phyloP scores from a whole-genome alignment of 148 eudicot species.

The Pouteria glomerata region DNA sequence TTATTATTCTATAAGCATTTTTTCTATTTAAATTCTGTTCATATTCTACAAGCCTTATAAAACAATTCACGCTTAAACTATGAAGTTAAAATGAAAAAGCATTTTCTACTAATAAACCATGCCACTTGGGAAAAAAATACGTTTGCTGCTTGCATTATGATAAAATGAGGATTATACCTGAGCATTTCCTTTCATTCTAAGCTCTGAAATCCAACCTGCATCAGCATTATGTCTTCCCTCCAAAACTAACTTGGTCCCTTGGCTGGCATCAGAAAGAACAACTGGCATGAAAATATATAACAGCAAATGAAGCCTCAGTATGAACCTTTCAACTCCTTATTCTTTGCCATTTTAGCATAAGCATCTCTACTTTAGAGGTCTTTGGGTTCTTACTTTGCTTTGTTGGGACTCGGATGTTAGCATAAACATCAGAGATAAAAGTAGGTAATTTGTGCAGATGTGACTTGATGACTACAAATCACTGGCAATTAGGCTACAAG shows the following conservation, averaged over 20 bases:
- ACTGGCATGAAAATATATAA: conserved; percentile 4
- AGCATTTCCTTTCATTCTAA: conserved; percentile 60
- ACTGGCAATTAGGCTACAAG: neutral
- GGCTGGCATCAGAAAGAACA: conserved; percentile 41
- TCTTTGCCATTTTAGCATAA: conserved; percentile 1
- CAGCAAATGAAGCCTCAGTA: conserved; percentile 8
- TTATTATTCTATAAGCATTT: neutral
- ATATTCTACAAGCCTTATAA: neutral
- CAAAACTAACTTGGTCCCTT: conserved; percentile 52
- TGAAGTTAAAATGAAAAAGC: neutral
- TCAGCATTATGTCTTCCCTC: conserved; percentile 98
- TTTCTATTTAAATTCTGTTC: neutral
- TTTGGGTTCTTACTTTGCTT: neutral
- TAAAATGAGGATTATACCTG: conserved; percentile 33
- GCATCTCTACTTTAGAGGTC: neutral
- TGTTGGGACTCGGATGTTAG: neutral
- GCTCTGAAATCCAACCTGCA: conserved; percentile 71
- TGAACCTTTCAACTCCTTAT: conserved; percentile 2
- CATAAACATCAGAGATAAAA: neutral
- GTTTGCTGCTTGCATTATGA: neutral
- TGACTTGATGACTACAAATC: neutral
- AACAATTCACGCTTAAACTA: neutral
- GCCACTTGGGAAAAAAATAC: conserved; percentile 4
- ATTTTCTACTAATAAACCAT: neutral
- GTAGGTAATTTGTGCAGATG: neutral